These are phyloP conservation scores for Xylariaceae sp. DNA, from an alignment of 2,329 filamentous ascomycete genomes.

Conservation along the genomic window DNA sequence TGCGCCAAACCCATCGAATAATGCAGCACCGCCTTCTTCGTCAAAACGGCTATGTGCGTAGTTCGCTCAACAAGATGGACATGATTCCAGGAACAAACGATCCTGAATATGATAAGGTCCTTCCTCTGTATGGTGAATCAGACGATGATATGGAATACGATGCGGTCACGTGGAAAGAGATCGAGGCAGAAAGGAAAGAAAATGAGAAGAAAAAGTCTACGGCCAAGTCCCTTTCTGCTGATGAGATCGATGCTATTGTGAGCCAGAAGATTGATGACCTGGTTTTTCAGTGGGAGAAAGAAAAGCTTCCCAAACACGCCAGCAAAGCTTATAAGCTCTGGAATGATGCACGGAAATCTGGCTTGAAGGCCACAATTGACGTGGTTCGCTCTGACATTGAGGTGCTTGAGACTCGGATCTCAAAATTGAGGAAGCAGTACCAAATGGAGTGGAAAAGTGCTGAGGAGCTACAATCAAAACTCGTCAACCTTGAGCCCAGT, in stretches of 20 bases:
- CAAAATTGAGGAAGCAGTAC: constrained; percentile 53
- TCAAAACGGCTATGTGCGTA: not conserved
- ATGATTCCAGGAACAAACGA: constrained; percentile 24
- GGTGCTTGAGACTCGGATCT: constrained; percentile 48
- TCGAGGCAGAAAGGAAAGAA: constrained; percentile 49
- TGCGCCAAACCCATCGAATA: constrained; percentile 23
- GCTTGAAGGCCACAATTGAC: constrained; percentile 40
- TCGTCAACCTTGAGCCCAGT: constrained; percentile 58
- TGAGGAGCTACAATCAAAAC: constrained; percentile 51
- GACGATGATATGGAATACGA: constrained; percentile 50
- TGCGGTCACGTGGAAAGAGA: constrained; percentile 57
- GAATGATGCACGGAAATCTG: constrained; percentile 48
- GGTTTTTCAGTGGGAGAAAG: constrained; percentile 53
- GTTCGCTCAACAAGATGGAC: constrained; percentile 22
- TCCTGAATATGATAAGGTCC: constrained; percentile 36
- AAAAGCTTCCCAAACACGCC: constrained; percentile 52
- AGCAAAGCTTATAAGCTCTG: constrained; percentile 59
- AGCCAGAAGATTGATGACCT: constrained; percentile 49
- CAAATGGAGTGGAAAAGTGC: constrained; percentile 48
- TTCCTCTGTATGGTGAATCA: constrained; percentile 55
- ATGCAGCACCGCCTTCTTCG: constrained; percentile 22
- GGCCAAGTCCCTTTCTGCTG: constrained; percentile 33
- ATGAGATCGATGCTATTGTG: constrained; percentile 51
- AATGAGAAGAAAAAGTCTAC: constrained; percentile 21
- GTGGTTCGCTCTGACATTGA: constrained; percentile 40